Evolutionary conservation across 139 green algal species (phyloP), one percentile per base, ranked within the genome.

Genomic region (Tetradesmus lagerheimii): DNA sequence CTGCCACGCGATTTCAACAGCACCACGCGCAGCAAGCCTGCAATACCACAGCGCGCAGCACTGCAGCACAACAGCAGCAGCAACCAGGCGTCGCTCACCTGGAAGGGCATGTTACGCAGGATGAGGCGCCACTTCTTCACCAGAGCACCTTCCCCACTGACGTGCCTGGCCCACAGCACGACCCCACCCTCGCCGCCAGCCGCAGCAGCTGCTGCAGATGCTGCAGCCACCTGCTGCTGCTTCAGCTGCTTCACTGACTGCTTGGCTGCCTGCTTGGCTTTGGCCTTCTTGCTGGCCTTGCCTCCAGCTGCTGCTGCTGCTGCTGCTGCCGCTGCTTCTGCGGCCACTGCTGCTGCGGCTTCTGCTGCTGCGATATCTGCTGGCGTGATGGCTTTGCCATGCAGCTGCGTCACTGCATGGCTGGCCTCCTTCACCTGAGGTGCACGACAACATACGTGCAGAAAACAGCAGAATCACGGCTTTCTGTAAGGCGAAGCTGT

Each of bases 51-150:
- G 3, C 29, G 25, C 66, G 29, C 27, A 38, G n/a, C 66, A 35
- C 66, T 37, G 66, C 29, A 77, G 43, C 9, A 39, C 25, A 5
- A 38, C 27, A 2, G 25, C 66, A 79, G n/a, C n/a, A n/a, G n/a
- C n/a, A n/a, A n/a, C n/a, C n/a, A n/a, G n/a, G n/a, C n/a, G n/a
- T n/a, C n/a, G n/a, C n/a, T 43, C 81, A 97, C 95, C 90, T 95
- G 92, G 85, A 98, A 99, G 8, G 97, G 89, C 90, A 99, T 91
- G 91, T 99, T 99, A 37, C 97, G 93, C 9, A 99, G 80, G 76
- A 99, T 98, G 57, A 99, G n/a, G 43, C 97, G 93, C 96, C 96
- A 99, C 83, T 95, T 95, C 90, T 99, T 98, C 1, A 98, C 89
- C 74, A 98, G 93, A 25, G 94, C 86, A 1, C 97, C 96, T 91